Base-by-base conservation (phyloP, 495 filamentous ascomycete genomes). In the Tetracladium setigerum region DNA sequence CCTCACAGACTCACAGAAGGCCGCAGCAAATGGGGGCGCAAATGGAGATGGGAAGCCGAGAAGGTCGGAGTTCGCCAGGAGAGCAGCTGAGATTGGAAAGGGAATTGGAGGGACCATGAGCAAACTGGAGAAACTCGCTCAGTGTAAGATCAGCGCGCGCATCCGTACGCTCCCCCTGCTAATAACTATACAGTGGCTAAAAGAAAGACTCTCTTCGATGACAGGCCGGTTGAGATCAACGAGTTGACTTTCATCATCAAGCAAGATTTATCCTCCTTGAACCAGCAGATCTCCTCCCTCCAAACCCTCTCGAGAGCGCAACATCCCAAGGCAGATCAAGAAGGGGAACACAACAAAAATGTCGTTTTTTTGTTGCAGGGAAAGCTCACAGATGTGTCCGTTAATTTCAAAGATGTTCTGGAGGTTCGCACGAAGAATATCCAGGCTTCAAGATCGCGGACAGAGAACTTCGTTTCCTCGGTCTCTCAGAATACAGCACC, bases 361-460 rank as follows among this genome's bases (percentile, higher is more conserved):
- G 92, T 98, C 30, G 87, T 98, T 4, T 78, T 95, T 38, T 76
- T 96, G 59, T 67, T 98, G 33, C 89, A 98, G 67, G 87, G 88
- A 32, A 97, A 95, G 62, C 75, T 98, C 16, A 87, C 87, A n/a
- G 88, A 94, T 55, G 94, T 98, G 7, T 81, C 83, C 19, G 86
- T 83, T 38, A 95, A 87, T 62, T 97, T 98, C 77, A 96, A 97
- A 64, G 91, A 96, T 54, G 91, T 97, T 0, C 74, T 97, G 11
- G 92, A 98, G 61, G 88, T 95, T 17, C 82, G 92, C 27, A 98
- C 92, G 38, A 95, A 96, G 71, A 98, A 98, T 65, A 95, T 97
- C 41, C 94, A 96, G 65, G 94, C 94, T 11, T 91, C 87, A 37
- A 77, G 88, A 31, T 83, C 87, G 35, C 71, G 92, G 47, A 96